These are phyloP conservation scores for Parietichytrium sp. DNA, from an alignment of 108 stramenopile genomes.

Conservation along the genomic window DNA sequence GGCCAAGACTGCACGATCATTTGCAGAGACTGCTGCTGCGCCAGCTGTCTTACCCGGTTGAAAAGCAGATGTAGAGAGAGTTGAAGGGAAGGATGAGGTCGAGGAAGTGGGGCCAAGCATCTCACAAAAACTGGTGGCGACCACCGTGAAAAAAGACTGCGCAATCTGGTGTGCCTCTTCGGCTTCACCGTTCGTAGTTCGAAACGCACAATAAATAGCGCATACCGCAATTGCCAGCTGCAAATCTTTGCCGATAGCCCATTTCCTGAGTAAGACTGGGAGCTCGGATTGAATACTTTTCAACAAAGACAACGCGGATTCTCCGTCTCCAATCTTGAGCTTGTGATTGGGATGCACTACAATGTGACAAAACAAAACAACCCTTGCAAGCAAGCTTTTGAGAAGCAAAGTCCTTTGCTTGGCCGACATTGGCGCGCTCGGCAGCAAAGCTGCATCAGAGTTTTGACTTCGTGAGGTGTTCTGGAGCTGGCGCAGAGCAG, in stretches of 20 bases:
- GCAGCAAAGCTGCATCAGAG: neutral
- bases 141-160: no score
- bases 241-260: neutral
- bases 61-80: no score
- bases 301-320: neutral
- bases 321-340: neutral
- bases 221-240: neutral
- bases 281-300: neutral
- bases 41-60: no score
- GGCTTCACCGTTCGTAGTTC: no score
- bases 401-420: neutral
- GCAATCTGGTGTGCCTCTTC: no score
- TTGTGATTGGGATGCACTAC: neutral
- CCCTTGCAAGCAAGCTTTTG: neutral
- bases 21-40: no score
- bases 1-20: no score
- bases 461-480: neutral
- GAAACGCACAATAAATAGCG: no score
- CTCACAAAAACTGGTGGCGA: no score
- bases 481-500: neutral
- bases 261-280: neutral
- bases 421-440: neutral
- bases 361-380: neutral
- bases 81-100: no score
- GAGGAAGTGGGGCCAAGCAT: no score